These are phyloP conservation scores for Boletus rubropictus DNA, from an alignment of 768 basidiomycete genomes.

Conservation along the genomic window DNA sequence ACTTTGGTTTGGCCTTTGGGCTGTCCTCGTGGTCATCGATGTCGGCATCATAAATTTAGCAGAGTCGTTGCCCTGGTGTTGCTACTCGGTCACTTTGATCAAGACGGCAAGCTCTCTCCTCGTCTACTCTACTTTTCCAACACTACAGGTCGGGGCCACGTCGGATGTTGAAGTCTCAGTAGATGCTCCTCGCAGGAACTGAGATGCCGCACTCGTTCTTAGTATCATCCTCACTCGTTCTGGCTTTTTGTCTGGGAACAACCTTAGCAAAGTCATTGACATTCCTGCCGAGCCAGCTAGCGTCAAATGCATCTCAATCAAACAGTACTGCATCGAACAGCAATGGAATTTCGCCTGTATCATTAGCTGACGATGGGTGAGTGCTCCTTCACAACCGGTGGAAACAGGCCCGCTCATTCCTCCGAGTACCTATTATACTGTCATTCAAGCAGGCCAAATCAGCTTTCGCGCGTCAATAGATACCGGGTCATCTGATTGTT, in stretches of 20 bases:
- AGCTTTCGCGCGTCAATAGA: conserved; percentile 67
- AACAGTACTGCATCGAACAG: conserved; percentile 23
- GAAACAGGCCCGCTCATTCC: conserved; percentile 3
- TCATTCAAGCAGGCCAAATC: conserved; percentile 56
- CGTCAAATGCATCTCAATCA: conserved; percentile 12
- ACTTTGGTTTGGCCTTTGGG: not conserved
- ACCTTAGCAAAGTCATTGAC: conserved; percentile 2
- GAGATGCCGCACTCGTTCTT: conserved; percentile 20
- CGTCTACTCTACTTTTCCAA: not conserved
- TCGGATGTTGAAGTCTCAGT: conserved; percentile 20
- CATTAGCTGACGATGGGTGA: conserved; percentile 44
- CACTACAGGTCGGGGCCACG: not conserved
- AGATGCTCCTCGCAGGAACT: conserved; percentile 3
- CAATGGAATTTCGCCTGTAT: conserved; percentile 40
- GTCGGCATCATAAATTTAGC: not conserved
- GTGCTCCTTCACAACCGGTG: conserved; percentile 32
- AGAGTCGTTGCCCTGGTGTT: not conserved
- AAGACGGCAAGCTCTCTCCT: not conserved
- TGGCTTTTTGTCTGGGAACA: conserved; percentile 10
- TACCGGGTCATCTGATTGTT: conserved; percentile 51
- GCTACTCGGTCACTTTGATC: not conserved
- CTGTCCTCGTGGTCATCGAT: not conserved
- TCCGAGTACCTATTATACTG: conserved; percentile 60
- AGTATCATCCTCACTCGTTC: conserved; percentile 1
- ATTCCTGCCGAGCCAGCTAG: conserved; percentile 6